Evolutionary conservation across 441 rosid species (phyloP), one percentile per base, ranked within the genome.

Genomic region (Arabidopsis lyrata): DNA sequence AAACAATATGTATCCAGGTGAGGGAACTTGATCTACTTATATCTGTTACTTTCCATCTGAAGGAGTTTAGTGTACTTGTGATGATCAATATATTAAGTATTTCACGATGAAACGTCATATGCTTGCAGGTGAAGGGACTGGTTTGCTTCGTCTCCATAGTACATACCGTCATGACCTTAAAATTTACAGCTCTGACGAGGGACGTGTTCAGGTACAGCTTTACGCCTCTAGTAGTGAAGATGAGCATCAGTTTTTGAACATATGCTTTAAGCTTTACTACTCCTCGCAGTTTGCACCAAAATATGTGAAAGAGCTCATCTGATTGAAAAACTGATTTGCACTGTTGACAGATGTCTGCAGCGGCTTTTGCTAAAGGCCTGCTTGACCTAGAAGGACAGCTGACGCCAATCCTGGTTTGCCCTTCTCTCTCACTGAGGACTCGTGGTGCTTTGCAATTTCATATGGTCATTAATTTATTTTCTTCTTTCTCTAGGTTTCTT

Each of bases 341-440:
- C 8, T 74, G 68, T 65, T 82, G 77, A 64, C 86, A 96, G 99
- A 96, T 96, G 99, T 96, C 99, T 77, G 99, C 99, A 55, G 99
- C 99, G 76, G 99, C 99, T 64, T 96, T 96, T 83, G 99, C 99
- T 12, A 96, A 96, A 87, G 99, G 99, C 79, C 94, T 96, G 72
- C 99, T 96, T 77, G 99, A 96, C 81, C 84, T 96, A 58, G 99
- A 96, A 91, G 99, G 99, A 79, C 99, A 86, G 77, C 83, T 96
- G 73, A 96, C 99, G 11, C 99, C 99, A 49, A 96, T 96, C 73
- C 87, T 94, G 99, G 99, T 93, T 52, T 77, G 86, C 77, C 48
- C 34, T 48, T 20, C 77, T 70, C 62, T 63, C 68, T 42, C 63
- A 56, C 49, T 22, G 47, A 72, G 77, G 49, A 48, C 62, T 50